Conservation (phyloP, 2,329 filamentous ascomycete genomes). For the Geosmithia morbida region DNA sequence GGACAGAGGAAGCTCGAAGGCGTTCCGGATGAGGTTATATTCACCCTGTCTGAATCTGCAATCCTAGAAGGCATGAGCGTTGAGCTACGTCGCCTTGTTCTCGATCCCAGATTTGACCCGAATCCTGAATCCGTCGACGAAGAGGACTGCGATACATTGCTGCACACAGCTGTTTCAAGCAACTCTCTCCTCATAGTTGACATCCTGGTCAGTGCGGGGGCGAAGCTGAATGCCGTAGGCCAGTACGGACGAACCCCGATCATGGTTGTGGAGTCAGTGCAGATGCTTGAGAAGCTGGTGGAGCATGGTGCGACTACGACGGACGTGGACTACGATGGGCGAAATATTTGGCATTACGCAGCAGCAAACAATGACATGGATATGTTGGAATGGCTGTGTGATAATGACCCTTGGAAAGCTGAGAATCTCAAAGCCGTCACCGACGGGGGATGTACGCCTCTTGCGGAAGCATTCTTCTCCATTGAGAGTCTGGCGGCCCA, state of each 20-base stretch:
- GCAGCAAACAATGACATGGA: conserved; percentile 16
- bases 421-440: conserved; percentile 11
- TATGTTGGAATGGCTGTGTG: conserved; percentile 14
- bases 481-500: not conserved
- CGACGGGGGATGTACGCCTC: conserved; percentile 12
- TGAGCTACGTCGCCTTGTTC: conserved; percentile 11
- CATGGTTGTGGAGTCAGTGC: conserved; percentile 14
- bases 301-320: conserved; percentile 12
- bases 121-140: conserved; percentile 7
- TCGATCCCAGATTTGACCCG: conserved; percentile 15
- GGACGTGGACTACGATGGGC: conserved; percentile 13
- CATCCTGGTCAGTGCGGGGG: conserved; percentile 11
- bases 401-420: conserved; percentile 7
- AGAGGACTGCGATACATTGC: conserved; percentile 9
- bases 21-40: not conserved
- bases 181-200: conserved; percentile 11
- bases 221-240: conserved; percentile 13
- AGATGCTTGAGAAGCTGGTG: conserved; percentile 12
- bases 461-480: conserved; percentile 13
- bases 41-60: not conserved
- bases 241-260: conserved; percentile 17
- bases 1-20: not conserved
- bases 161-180: conserved; percentile 15
- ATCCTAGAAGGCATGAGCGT: not conserved
- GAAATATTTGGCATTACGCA: conserved; percentile 22